A percentile compares a stretch with the other conserved stretches of the same genome.
Evolutionary conservation across 2,329 filamentous ascomycete genomes (phyloP).

Genomic region (Diaporthe vaccinii): DNA sequence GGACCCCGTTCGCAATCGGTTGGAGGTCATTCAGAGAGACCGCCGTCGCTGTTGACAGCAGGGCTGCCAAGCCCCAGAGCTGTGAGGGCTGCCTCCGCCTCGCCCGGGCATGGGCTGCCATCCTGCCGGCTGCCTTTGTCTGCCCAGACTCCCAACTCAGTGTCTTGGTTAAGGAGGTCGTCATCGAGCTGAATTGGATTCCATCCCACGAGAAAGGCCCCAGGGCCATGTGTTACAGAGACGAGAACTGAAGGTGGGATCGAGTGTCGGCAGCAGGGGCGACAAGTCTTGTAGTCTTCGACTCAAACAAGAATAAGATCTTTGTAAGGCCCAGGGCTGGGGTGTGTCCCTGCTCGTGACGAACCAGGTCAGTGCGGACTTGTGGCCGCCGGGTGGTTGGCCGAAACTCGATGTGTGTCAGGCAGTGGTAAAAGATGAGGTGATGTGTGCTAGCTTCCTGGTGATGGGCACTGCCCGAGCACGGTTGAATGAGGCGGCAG

Average conservation of each 20-base stretch:
- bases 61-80: slow-evolving; percentile 39
- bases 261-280: not conserved
- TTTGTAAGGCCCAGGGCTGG: slow-evolving; percentile 4
- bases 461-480: slow-evolving; percentile 19
- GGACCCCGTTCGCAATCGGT: slow-evolving; percentile 52
- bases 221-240: slow-evolving; percentile 11
- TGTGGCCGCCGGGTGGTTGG: slow-evolving; percentile 22
- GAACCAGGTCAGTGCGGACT: slow-evolving; percentile 18
- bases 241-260: not conserved
- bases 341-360: slow-evolving; percentile 5
- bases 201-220: slow-evolving; percentile 24
- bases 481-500: slow-evolving; percentile 24
- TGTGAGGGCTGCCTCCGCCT: slow-evolving; percentile 33
- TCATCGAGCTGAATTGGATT: slow-evolving; percentile 22
- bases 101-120: slow-evolving; percentile 29
- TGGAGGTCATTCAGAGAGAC: slow-evolving; percentile 57
- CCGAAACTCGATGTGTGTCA: slow-evolving; percentile 37
- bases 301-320: slow-evolving; percentile 14
- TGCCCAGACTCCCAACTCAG: slow-evolving; percentile 1
- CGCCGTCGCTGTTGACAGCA: slow-evolving; percentile 47
- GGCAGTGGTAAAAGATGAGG: slow-evolving; percentile 31
- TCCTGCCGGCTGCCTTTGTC: slow-evolving; percentile 14
- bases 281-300: slow-evolving; percentile 12
- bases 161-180: not conserved
- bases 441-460: slow-evolving; percentile 21